These are phyloP conservation scores for Pseudocercospora crystallina DNA, from an alignment of 2,329 filamentous ascomycete genomes.

Conservation along the genomic window DNA sequence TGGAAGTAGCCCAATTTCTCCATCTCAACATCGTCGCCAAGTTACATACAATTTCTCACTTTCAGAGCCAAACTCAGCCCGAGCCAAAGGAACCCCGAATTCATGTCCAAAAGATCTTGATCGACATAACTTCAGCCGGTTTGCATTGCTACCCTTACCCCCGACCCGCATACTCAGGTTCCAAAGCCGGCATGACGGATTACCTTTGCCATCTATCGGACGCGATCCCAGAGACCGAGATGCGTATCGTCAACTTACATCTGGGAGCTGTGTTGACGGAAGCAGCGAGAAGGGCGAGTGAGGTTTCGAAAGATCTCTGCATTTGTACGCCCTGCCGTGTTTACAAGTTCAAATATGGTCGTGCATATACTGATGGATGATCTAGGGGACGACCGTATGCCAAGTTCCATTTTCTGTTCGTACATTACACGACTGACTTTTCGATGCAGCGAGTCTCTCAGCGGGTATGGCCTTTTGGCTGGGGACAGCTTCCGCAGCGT, in stretches of 20 bases:
- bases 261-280: slow-evolving; percentile 8
- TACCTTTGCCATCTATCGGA: slow-evolving; percentile 12
- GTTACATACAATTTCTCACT: slow-evolving; percentile 5
- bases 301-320: neutral
- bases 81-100: too few species aligned
- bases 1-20: slow-evolving; percentile 8
- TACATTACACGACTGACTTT: too few species aligned
- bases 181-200: slow-evolving; percentile 9
- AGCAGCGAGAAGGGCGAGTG: neutral
- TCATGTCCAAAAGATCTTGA: neutral
- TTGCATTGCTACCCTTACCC: slow-evolving; percentile 7
- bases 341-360: too few species aligned
- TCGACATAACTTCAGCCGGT: slow-evolving; percentile 9
- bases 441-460: neutral
- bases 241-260: slow-evolving; percentile 11
- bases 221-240: neutral
- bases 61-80: slow-evolving; percentile 4
- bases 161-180: slow-evolving; percentile 3
- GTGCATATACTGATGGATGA: too few species aligned
- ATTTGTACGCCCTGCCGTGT: neutral
- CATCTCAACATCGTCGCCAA: slow-evolving; percentile 7
- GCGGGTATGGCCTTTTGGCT: slow-evolving; percentile 13
- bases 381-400: too few species aligned
- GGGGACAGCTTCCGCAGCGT: slow-evolving; percentile 2
- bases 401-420: too few species aligned